Percentiles rank a stretch among this genome's conserved stretches.
Conservation (phyloP, 176 grass and related monocot species). For the Hordeum marinum region DNA sequence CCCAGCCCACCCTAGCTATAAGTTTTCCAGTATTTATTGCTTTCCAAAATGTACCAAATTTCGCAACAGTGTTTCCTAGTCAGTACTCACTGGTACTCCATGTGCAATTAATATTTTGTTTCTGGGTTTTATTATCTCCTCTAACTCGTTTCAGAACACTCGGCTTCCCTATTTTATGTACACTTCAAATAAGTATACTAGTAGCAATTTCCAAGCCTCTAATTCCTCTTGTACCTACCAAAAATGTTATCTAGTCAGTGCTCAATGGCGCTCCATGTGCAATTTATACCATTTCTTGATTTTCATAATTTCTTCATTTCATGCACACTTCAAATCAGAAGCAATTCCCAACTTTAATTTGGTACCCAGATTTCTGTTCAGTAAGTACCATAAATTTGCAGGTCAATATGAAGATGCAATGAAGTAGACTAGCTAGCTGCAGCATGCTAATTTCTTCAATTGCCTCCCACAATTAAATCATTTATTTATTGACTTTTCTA, state of each 20-base stretch:
- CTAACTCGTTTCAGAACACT: not conserved
- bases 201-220: not conserved
- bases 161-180: not conserved
- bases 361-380: no score
- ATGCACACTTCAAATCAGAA: no score
- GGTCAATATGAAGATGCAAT: no score
- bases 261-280: not conserved
- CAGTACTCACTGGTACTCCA: not conserved
- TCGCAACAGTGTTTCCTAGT: not conserved
- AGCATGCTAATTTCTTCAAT: no score
- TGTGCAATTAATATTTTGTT: not conserved
- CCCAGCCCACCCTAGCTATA: not conserved
- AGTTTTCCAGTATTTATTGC: slow-evolving; percentile 13
- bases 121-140: not conserved
- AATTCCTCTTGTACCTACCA: not conserved
- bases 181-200: not conserved
- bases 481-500: not conserved
- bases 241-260: not conserved
- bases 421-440: no score
- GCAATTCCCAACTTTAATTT: no score
- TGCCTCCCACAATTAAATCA: no score
- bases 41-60: slow-evolving; percentile 3
- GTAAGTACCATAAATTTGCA: no score
- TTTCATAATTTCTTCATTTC: no score
- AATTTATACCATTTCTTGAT: not conserved